Evolutionary conservation across 176 grass and related monocot species (phyloP).

Genomic region (Oryza meyeriana): DNA sequence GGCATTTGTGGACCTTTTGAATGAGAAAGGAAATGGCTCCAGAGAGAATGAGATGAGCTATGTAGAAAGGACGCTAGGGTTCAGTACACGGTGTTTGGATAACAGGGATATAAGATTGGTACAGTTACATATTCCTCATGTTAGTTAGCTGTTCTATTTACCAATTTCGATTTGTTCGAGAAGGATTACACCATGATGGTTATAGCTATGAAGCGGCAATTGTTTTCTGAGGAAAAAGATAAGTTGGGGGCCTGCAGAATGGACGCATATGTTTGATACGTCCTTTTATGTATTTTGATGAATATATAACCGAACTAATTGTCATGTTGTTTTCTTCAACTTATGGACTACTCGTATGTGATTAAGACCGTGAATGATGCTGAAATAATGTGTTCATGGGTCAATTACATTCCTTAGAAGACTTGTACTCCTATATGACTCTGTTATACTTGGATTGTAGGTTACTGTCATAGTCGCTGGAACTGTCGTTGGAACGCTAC

Average conservation of each 20-base stretch:
- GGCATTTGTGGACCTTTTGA: conserved; percentile 86
- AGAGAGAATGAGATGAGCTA: conserved; percentile 77
- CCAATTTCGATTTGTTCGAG: conserved; percentile 8
- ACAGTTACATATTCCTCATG: conserved; percentile 26
- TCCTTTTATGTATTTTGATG: conserved; percentile 12
- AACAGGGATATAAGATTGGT: conserved; percentile 90
- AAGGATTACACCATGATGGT: background rate
- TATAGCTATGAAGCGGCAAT: conserved; percentile 14
- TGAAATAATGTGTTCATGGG: background rate
- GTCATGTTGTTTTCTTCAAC: background rate
- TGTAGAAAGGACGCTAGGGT: conserved; percentile 85
- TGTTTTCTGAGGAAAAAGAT: conserved; percentile 19
- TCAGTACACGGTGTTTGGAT: conserved; percentile 65
- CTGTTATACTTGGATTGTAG: conserved; percentile 41
- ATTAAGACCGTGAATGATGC: conserved; percentile 14
- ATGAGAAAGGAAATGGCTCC: conserved; percentile 58
- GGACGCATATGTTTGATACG: background rate
- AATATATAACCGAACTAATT: conserved; percentile 23
- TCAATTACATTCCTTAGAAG: background rate
- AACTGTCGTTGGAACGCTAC: conserved; percentile 86
- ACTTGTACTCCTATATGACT: conserved; percentile 11
- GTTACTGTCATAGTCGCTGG: conserved; percentile 84
- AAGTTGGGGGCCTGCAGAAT: background rate
- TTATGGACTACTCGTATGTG: background rate
- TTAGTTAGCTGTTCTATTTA: conserved; percentile 16